phyloP scores from a whole-genome alignment of 1,284 basidiomycete species.

The Moniliophthora roreri region DNA sequence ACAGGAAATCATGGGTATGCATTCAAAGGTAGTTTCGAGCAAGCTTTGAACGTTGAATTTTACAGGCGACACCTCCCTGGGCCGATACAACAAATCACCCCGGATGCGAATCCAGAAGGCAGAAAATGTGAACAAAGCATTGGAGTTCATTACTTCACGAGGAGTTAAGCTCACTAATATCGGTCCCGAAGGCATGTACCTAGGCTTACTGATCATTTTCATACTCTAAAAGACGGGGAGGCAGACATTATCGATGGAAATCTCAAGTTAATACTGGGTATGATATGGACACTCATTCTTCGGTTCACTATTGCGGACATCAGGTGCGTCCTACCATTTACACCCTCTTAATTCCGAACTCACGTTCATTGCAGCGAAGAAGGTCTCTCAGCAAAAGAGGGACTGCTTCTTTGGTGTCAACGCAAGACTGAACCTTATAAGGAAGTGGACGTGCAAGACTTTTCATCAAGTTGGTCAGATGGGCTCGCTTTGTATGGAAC shows the following conservation, averaged over 20 bases:
- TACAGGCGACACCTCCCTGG: conserved; percentile 84
- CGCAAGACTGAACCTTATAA: conserved; percentile 91
- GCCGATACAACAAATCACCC: conserved; percentile 88
- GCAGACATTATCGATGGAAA: conserved; percentile 97
- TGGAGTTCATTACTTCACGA: conserved; percentile 93
- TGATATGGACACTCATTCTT: conserved; percentile 98
- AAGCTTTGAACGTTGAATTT: conserved; percentile 6
- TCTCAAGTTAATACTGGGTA: conserved; percentile 94
- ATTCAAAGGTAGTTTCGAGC: not conserved
- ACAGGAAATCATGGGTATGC: conserved; percentile 90
- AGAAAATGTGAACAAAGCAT: conserved; percentile 95
- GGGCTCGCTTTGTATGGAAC: conserved; percentile 83
- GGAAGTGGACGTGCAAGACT: conserved; percentile 93
- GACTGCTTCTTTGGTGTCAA: conserved; percentile 96
- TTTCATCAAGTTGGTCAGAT: conserved; percentile 90
- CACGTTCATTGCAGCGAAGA: conserved; percentile 70
- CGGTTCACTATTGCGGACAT: conserved; percentile 98
- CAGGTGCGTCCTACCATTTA: conserved; percentile 57
- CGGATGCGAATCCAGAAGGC: conserved; percentile 95
- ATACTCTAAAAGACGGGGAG: not conserved
- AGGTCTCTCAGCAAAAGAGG: conserved; percentile 95
- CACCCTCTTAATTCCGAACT: not conserved
- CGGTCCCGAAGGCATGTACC: conserved; percentile 78
- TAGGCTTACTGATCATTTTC: not conserved
- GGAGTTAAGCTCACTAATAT: conserved; percentile 98